Conservation (phyloP, 1,139 yeast genomes). For the Wickerhamiella pararugosa region DNA sequence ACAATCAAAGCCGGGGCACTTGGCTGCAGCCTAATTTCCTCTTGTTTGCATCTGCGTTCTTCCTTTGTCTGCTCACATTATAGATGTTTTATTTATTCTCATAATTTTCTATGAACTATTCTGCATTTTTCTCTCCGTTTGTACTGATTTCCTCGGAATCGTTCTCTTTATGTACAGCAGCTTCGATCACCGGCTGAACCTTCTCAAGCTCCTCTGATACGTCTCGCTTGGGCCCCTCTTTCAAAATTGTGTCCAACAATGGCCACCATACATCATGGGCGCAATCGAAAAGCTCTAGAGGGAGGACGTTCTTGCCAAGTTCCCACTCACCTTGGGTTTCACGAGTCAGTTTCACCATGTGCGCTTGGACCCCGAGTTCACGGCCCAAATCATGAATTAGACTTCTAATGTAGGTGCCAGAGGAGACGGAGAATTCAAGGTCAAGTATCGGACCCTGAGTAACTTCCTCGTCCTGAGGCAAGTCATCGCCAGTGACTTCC, state of each 20-base stretch:
- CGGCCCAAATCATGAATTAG: conserved; percentile 79
- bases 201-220: background rate
- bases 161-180: background rate
- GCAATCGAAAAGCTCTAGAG: conserved; percentile 44
- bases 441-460: conserved; percentile 44
- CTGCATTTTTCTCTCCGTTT: no score
- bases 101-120: no score
- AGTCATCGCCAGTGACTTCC: conserved; percentile 17
- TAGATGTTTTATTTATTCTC: no score
- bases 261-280: conserved; percentile 46
- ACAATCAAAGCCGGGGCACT: conserved; percentile 15
- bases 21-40: conserved; percentile 8
- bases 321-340: conserved; percentile 72
- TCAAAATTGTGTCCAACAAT: conserved; percentile 10
- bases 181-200: background rate
- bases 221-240: conserved; percentile 17
- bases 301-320: conserved; percentile 54
- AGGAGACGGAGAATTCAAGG: conserved; percentile 65
- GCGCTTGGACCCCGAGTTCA: conserved; percentile 66
- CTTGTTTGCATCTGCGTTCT: background rate
- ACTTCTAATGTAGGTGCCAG: conserved; percentile 92
- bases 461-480: conserved; percentile 1
- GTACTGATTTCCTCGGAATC: background rate
- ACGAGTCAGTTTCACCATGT: conserved; percentile 76
- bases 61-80: no score